Percentiles rank a stretch among this genome's conserved stretches.
These are phyloP conservation scores for Fraxinus baroniana DNA, from an alignment of 305 asterid genomes.

Conservation along the genomic window DNA sequence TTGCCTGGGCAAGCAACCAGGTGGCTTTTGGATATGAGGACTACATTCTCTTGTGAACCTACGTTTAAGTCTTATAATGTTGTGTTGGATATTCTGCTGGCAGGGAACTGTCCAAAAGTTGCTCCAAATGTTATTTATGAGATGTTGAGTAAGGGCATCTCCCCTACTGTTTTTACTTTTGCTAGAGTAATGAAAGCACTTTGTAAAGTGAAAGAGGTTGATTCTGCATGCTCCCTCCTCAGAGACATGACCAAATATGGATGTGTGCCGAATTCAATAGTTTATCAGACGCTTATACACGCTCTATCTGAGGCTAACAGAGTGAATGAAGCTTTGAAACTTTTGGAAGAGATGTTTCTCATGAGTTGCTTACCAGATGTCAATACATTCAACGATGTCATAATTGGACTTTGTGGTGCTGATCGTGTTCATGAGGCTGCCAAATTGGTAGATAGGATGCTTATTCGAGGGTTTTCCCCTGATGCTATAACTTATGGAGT, in stretches of 20 bases:
- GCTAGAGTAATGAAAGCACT: constrained; percentile 40
- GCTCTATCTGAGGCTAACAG: constrained; percentile 37
- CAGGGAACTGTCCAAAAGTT: constrained; percentile 44
- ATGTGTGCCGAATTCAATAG: constrained; percentile 44
- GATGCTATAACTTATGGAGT: constrained; percentile 44
- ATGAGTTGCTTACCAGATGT: constrained; percentile 48
- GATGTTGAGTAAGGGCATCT: constrained; percentile 40
- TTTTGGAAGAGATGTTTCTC: constrained; percentile 50
- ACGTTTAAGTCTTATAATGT: not conserved
- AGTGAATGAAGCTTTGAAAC: constrained; percentile 38
- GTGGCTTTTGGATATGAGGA: constrained; percentile 8
- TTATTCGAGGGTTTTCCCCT: constrained; percentile 35
- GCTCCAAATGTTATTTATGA: constrained; percentile 47
- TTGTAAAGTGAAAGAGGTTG: constrained; percentile 41
- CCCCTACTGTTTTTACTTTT: constrained; percentile 41
- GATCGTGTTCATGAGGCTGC: constrained; percentile 50
- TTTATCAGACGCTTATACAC: constrained; percentile 46
- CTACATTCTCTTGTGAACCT: constrained; percentile 13
- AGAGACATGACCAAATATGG: constrained; percentile 52
- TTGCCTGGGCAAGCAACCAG: constrained; percentile 13
- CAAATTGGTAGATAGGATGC: constrained; percentile 51
- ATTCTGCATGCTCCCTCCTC: constrained; percentile 42
- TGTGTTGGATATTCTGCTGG: constrained; percentile 17
- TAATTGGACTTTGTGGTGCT: constrained; percentile 39
- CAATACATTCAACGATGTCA: constrained; percentile 43